phyloP scores from a whole-genome alignment of 495 filamentous ascomycete genomes.

The Aspergillus indologenus region DNA sequence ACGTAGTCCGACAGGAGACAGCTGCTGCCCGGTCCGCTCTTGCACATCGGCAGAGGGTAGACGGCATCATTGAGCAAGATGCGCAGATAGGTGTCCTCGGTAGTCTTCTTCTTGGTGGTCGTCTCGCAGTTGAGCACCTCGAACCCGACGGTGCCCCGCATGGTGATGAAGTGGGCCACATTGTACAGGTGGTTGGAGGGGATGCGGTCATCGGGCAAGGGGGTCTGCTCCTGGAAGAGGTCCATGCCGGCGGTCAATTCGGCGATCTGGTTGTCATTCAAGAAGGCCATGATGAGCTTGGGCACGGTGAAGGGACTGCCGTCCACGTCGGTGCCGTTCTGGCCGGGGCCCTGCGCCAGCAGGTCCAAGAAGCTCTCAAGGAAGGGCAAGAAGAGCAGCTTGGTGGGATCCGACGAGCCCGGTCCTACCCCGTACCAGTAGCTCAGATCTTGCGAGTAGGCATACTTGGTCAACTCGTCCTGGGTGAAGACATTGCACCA shows the following conservation, averaged over 20 bases:
- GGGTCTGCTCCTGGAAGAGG: conserved; percentile 47
- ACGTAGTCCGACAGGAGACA: conserved; percentile 46
- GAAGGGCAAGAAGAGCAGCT: conserved; percentile 6
- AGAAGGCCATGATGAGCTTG: conserved; percentile 50
- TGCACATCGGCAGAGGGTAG: conserved; percentile 47
- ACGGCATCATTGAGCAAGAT: conserved; percentile 54
- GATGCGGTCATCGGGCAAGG: conserved; percentile 38
- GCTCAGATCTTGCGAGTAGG: conserved; percentile 57
- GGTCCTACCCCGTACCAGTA: conserved; percentile 52
- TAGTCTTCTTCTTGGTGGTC: conserved; percentile 5
- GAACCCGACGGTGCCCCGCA: conserved; percentile 55
- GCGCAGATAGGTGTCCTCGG: conserved; percentile 36
- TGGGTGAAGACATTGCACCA: conserved; percentile 54
- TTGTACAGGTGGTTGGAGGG: conserved; percentile 22
- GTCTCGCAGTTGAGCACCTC: conserved; percentile 45
- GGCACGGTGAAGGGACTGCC: conserved; percentile 39
- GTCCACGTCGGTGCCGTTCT: conserved; percentile 38
- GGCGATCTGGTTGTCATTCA: conserved; percentile 59
- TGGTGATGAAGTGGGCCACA: conserved; percentile 44
- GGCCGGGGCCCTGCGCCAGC: conserved; percentile 42
- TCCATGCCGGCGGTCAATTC: conserved; percentile 52
- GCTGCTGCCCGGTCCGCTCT: conserved; percentile 43
- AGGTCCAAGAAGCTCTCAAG: conserved; percentile 43
- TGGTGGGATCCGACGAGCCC: neutral
- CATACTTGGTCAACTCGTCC: conserved; percentile 51